Base-by-base conservation (phyloP, 305 asterid genomes). In the Fraxinus paxiana region DNA sequence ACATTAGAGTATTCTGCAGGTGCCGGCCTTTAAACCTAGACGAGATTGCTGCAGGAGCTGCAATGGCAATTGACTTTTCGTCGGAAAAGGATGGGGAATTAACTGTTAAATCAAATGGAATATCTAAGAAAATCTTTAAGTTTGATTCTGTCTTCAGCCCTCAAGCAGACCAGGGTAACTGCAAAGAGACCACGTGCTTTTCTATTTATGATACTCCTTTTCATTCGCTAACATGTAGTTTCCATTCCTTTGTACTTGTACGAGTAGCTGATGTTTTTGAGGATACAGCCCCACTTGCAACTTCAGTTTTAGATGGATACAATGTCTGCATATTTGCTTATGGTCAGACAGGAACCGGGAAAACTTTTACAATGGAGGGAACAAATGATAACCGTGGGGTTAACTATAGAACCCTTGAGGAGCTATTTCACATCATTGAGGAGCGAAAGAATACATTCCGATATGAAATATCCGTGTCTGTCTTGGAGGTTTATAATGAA, bases 351-450 rank as follows among this genome's bases (percentile, higher is more conserved):
- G 99, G 98, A 79, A 92, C 97, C 0, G 99, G 99, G 71, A 96
- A 96, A 82, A 96, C 99, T 26, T 96, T 91, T 83, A 96, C 99
- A 0, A 96, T 96, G 99, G 99, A 96, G 75, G 99, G 99, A 81
- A 92, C 97, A 63, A 86, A 80, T 43, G 94, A 91, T 79, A 94
- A 93, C 26, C 99, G 98, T 43, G 99, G 99, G 70, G 98, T 96
- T 67, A 96, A 96, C 86, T 94, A 92, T 73, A 89, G 97, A 83
- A 96, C 99, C 77, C 95, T 96, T 51, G 93, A 92, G 88, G 89
- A 88, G 82, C 85, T 96, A 18, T 96, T 94, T 83, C 88, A 73
- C 87, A 90, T 94, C 67, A 92, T 92, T 80, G 97, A 90, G 76
- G 97, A 90, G 88, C 82, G 99, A 82, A 90, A 92, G 76, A 90